Evolutionary conservation across 1,284 basidiomycete genomes (phyloP), one percentile per base, ranked within the genome.

Genomic region (Ceratobasidium sp.): DNA sequence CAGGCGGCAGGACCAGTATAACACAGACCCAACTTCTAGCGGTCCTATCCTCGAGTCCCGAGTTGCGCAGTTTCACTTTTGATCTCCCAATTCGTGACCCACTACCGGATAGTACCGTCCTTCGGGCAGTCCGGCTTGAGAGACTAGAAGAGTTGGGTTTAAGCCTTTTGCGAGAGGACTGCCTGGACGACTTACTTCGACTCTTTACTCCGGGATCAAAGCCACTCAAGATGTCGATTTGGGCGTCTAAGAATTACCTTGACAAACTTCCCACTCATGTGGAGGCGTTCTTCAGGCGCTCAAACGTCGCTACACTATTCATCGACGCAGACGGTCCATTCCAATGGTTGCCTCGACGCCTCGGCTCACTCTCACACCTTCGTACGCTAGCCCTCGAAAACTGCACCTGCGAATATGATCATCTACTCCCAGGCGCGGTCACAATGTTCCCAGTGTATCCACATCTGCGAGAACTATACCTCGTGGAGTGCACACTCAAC

Each of bases 181-280:
- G 30, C 7, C 41, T 11, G 21, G 46, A 26, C 23, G 7, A 28
- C 13, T 9, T 67, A 14, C 50, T 67, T 11, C 64, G 50, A 55
- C 35, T 67, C 14, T 8, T 69, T 11, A 52, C 66, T 4, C 66
- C 66, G 1, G 41, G 66, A 30, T 1, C 41, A 18, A 38, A 21
- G 6, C 43, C 66, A 30, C 38, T 69, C 21, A 52, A n/a, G n/a
- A 18, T 69, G 23, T 18, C 44, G 41, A 13, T 52, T 50, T 21
- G 16, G 23, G 3, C 18, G 16, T n/a, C 23, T 11, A 2, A 6
- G 23, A n/a, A 32, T 16, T 9, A 1, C 18, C 21, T 32, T 11
- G 8, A 26, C 23, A 16, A 54, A 47, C 21, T 57, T 35, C 1
- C 49, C 16, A n/a, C 7, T n/a, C 47, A 54, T 16, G 35, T 41